Conservation (phyloP, 2,329 filamentous ascomycete species). For the Monilinia vaccinii-corymbosi region DNA sequence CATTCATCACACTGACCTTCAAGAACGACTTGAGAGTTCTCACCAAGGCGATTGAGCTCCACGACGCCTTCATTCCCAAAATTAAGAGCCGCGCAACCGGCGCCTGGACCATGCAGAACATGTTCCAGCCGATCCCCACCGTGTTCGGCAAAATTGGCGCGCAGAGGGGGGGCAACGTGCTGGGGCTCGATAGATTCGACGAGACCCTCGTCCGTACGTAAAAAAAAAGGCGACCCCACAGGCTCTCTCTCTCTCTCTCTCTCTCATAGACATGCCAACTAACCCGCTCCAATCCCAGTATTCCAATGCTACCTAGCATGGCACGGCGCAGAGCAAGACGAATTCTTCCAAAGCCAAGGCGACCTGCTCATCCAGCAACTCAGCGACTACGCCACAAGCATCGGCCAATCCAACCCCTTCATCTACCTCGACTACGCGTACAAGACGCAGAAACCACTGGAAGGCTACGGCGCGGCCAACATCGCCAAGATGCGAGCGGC, state of each 20-base stretch:
- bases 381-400: background rate
- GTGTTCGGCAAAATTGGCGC: background rate
- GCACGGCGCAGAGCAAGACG: background rate
- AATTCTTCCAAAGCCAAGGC: background rate
- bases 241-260: no score
- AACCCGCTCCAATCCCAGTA: background rate
- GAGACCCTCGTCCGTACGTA: background rate
- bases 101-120: background rate
- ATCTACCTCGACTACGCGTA: background rate
- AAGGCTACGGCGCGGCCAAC: background rate
- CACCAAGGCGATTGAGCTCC: background rate
- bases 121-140: background rate
- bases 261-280: background rate
- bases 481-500: background rate
- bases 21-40: constrained; percentile 2
- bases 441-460: background rate
- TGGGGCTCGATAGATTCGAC: background rate
- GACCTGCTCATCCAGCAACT: background rate
- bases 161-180: background rate
- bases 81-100: background rate
- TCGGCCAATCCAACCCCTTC: background rate
- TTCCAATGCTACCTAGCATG: background rate
- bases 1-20: background rate
- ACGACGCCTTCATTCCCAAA: background rate
- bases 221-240: no score